Evolutionary conservation across 352 stramenopile genomes (phyloP).

Genomic region (Elongisporangium anandrum): DNA sequence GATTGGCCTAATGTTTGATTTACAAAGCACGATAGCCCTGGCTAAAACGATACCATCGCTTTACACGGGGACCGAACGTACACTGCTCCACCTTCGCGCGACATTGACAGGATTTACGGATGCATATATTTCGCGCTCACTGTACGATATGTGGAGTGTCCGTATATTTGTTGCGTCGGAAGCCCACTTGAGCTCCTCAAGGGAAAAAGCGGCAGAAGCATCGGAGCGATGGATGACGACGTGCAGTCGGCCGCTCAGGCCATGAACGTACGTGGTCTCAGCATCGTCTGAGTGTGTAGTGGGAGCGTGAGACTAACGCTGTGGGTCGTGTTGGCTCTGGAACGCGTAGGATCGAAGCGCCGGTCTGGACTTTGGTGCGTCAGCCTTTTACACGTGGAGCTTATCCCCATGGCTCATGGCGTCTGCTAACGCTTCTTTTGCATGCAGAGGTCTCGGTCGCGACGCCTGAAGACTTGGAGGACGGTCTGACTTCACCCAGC

Average conservation of each 20-base stretch:
- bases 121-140: background rate
- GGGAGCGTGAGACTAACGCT: background rate
- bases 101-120: no score
- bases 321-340: conserved; percentile 4
- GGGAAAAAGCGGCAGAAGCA: background rate
- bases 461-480: conserved; percentile 64
- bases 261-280: conserved; percentile 38
- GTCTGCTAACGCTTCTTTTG: background rate
- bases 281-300: background rate
- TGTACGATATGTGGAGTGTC: background rate
- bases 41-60: background rate
- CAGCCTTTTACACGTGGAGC: background rate
- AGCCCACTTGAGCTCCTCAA: no score
- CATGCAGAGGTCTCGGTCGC: conserved; percentile 70
- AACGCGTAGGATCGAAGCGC: conserved; percentile 48
- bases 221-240: conserved; percentile 26
- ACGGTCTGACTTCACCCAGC: conserved; percentile 74
- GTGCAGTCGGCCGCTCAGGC: conserved; percentile 44
- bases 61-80: background rate
- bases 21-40: conserved; percentile 1
- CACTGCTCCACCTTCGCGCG: no score
- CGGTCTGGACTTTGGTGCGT: conserved; percentile 69
- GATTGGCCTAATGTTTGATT: background rate
- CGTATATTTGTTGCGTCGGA: background rate
- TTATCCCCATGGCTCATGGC: background rate